Evolutionary conservation across 2,329 filamentous ascomycete species (phyloP).

Genomic region (Phoma sp.): DNA sequence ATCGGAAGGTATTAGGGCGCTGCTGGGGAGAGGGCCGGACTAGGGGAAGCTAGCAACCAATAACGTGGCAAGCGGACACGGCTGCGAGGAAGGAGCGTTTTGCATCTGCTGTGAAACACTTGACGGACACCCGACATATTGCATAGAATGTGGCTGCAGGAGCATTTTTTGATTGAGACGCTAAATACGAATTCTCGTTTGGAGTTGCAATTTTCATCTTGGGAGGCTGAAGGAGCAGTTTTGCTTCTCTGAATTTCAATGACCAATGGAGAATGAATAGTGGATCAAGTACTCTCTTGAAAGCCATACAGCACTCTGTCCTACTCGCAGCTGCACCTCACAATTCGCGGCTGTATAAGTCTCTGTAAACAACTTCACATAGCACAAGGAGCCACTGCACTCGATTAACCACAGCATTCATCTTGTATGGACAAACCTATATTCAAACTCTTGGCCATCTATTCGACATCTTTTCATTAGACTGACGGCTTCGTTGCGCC

Average conservation of each 20-base stretch:
- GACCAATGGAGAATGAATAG: background rate
- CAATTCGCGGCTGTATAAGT: no score
- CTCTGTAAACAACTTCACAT: background rate
- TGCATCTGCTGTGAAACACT: slow-evolving; percentile 20
- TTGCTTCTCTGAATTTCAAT: background rate
- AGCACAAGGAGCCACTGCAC: background rate
- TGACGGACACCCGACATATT: slow-evolving; percentile 18
- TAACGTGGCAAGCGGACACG: background rate
- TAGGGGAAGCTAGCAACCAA: background rate
- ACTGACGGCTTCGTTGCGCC: no score
- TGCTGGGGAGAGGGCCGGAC: slow-evolving; percentile 40
- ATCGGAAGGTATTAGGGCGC: slow-evolving; percentile 26
- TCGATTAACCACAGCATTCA: slow-evolving; percentile 6
- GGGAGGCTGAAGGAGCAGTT: background rate
- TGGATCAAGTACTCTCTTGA: background rate
- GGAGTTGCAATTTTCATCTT: background rate
- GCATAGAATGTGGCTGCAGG: slow-evolving; percentile 3
- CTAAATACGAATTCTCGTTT: background rate
- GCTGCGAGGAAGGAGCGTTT: slow-evolving; percentile 1
- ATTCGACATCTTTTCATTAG: no score
- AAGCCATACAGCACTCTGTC: background rate
- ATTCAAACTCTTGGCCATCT: background rate
- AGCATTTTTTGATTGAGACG: background rate
- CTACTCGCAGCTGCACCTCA: background rate
- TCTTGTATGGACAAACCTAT: background rate